Base-by-base conservation (phyloP, 345 rosid genomes). In the Citrus maxima region DNA sequence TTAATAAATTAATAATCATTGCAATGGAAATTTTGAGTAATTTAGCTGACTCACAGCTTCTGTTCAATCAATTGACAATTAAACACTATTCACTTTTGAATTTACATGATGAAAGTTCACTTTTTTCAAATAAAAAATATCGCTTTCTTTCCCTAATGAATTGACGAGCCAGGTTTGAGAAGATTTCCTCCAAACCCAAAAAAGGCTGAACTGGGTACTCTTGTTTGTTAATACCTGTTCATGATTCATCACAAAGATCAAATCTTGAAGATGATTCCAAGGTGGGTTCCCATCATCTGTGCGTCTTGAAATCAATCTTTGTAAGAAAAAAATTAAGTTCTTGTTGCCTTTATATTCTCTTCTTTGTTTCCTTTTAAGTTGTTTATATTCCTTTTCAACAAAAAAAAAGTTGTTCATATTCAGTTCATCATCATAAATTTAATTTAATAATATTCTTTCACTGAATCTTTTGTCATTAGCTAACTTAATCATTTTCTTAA, bases 231-330 rank as follows among this genome's bases (percentile, higher is more conserved):
- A 49, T 21, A 22, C 24, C 16, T 18, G 74, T 49, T 46, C 34
- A 46, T 25, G 72, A 68, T n/a, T 40, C 16, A 54, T 7, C 19
- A 21, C 19, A 65, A 64, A 75, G 46, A 49, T n/a, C 46, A 30
- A 64, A 65, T 54, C 32, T 64, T 75, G 63, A 75, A 30, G 72
- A 75, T 22, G 19, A n/a, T 40, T 28, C 63, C 49, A 51, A 30
- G 72, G 78, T 75, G 78, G 78, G 78, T 51, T 25, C 58, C 27
- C 58, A 13, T 74, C 68, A 73, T 59, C 40, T 37, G 7, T 19
- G 34, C 24, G 18, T 19, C 24, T 73, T n/a, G 55, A 59, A 59
- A 58, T 58, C 13, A 46, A 12, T 46, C 18, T 46, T 46, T 46
- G 10, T 24, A 37, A 37, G 9, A 6, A 10, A 34, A n/a, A 55